A percentile compares a stretch with the other conserved stretches of the same genome.
Evolutionary conservation across 2,329 filamentous ascomycete species (phyloP).

Genomic region (Colletotrichum orbiculare): DNA sequence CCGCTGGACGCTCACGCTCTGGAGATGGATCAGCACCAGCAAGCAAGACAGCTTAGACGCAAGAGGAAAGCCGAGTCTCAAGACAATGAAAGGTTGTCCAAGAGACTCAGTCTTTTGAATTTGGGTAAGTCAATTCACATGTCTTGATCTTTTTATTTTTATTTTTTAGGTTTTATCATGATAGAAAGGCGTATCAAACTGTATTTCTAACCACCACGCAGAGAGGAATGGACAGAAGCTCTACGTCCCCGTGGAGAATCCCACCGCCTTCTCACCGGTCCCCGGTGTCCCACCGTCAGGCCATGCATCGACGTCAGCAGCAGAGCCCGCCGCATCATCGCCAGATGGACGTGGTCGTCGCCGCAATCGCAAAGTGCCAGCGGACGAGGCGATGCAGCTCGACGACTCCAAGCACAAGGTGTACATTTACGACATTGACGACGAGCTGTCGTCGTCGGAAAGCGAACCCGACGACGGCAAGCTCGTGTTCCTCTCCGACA

Average conservation of each 20-base stretch:
- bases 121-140: slow-evolving; percentile 68
- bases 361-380: slow-evolving; percentile 32
- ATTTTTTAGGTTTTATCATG: slow-evolving; percentile 22
- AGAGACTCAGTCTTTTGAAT: slow-evolving; percentile 84
- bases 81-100: slow-evolving; percentile 80
- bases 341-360: slow-evolving; percentile 16
- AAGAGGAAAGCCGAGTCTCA: slow-evolving; percentile 72
- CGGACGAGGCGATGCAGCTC: slow-evolving; percentile 77
- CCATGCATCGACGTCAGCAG: slow-evolving; percentile 35
- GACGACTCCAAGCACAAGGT: slow-evolving; percentile 89
- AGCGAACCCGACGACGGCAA: slow-evolving; percentile 67
- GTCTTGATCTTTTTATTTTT: too few species aligned
- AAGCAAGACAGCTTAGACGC: slow-evolving; percentile 45
- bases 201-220: slow-evolving; percentile 48
- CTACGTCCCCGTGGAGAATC: slow-evolving; percentile 72
- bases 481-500: slow-evolving; percentile 85
- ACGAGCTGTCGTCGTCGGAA: slow-evolving; percentile 77
- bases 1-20: slow-evolving; percentile 28
- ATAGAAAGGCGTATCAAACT: slow-evolving; percentile 3
- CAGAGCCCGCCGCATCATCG: slow-evolving; percentile 9
- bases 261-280: slow-evolving; percentile 40
- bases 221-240: slow-evolving; percentile 72
- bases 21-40: slow-evolving; percentile 37
- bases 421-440: slow-evolving; percentile 91
- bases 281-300: slow-evolving; percentile 39